A percentile compares a stretch with the other conserved stretches of the same genome.
These are phyloP conservation scores for Lepiota brunneoincarnata DNA, from an alignment of 768 basidiomycete genomes.

Conservation along the genomic window DNA sequence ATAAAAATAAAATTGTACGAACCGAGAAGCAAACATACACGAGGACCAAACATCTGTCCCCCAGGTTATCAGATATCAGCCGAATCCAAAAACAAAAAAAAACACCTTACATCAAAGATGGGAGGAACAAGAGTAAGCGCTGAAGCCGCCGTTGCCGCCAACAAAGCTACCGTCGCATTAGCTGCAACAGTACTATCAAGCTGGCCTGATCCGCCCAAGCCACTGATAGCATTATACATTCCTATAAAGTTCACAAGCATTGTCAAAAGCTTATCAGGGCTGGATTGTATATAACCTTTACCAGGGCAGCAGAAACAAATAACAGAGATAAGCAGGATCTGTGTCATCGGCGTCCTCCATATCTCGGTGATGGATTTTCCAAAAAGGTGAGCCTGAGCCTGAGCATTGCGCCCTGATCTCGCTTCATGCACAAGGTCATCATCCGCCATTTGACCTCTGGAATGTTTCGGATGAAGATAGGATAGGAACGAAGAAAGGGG, in stretches of 20 bases:
- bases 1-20: neutral
- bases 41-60: constrained; percentile 24
- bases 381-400: neutral
- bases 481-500: no score
- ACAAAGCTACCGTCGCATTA: constrained; percentile 25
- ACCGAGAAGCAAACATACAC: constrained; percentile 24
- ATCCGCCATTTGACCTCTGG: no score
- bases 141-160: constrained; percentile 26
- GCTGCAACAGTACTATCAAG: constrained; percentile 27
- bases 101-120: constrained; percentile 25
- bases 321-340: constrained; percentile 25
- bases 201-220: constrained; percentile 27
- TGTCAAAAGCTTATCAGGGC: neutral
- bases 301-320: constrained; percentile 29
- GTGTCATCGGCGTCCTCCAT: constrained; percentile 24
- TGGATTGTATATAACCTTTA: constrained; percentile 4
- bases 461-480: no score
- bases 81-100: neutral
- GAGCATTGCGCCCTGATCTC: no score
- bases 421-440: no score
- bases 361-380: constrained; percentile 11
- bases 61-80: neutral
- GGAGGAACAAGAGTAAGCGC: constrained; percentile 26
- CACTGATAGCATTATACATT: constrained; percentile 28
- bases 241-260: constrained; percentile 13